Base-by-base conservation (phyloP, 352 stramenopile genomes). In the Phytophthora syringae region DNA sequence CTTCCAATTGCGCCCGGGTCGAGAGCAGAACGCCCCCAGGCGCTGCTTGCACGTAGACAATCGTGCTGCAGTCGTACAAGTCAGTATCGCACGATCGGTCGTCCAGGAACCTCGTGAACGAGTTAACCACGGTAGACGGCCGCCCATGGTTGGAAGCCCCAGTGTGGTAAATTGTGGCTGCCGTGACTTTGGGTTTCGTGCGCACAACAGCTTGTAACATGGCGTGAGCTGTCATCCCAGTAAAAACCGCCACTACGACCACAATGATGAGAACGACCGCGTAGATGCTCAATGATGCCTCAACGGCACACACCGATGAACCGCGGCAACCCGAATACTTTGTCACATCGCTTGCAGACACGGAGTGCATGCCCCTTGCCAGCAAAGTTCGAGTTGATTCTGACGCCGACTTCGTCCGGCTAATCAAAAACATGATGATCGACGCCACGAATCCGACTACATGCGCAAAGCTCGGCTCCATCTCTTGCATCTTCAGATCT, bases 61-160 rank as follows among this genome's bases (percentile, higher is more conserved):
- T 18, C 0, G 62, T 77, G 20, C 69, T 78, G 50, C 50, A 62
- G 40, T 80, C 72, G 39, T 71, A 80, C 32, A 75, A 10, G 2
- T 57, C 53, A 11, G 30, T 70, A 37, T 37, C 65, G 15, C 69
- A 65, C 0, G 69, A 76, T 52, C 69, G 72, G 5, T 76, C 69
- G 36, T 80, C 72, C 10, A 80, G 57, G 27, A 78, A 78, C 37
- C 69, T 48, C 12, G 65, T 80, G 49, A 80, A 80, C 5, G 72
- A 68, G 57, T 80, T 80, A 15, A 52, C 13, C n/a, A 44, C 34
- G 3, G 60, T 24, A 50, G 30, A 57, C 25, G 40, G 27, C 3
- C 18, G 32, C 28, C 56, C 47, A 20, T 3, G 24, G 24, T 57
- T 56, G 3, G 58, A 28, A 24, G 3, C 5, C 18, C 34, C 32